These are phyloP conservation scores for Cytospora piceae DNA, from an alignment of 2,329 filamentous ascomycete species.

Conservation along the genomic window DNA sequence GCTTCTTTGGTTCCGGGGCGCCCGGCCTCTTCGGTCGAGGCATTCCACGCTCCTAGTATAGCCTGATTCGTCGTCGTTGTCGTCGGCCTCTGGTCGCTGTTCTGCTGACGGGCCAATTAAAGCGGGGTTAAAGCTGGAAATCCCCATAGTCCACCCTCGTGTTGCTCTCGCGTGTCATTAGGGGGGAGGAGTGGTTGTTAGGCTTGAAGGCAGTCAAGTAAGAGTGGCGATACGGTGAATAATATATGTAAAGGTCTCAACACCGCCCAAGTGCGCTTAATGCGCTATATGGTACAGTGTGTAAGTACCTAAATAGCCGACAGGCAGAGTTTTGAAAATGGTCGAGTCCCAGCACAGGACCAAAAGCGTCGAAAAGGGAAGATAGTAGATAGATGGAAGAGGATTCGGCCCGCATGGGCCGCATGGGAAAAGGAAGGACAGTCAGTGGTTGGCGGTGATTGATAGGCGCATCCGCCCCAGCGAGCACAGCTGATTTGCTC, in stretches of 20 bases:
- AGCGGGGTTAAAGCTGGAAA: constrained; percentile 28
- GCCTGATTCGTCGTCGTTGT: constrained; percentile 21
- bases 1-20: constrained; percentile 66
- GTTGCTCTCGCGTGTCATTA: constrained; percentile 6
- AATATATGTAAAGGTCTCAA: background rate
- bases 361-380: constrained; percentile 2
- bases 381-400: constrained; percentile 5
- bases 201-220: background rate
- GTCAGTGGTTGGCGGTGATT: constrained; percentile 14
- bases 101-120: constrained; percentile 27
- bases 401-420: constrained; percentile 11
- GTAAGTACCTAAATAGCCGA: constrained; percentile 3
- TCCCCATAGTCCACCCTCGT: constrained; percentile 28
- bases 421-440: constrained; percentile 6
- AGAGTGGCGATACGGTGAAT: constrained; percentile 6
- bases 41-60: constrained; percentile 46
- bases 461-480: constrained; percentile 12
- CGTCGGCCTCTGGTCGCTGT: constrained; percentile 19
- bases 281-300: constrained; percentile 1
- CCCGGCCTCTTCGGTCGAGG: constrained; percentile 68
- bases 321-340: constrained; percentile 9
- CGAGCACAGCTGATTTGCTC: background rate
- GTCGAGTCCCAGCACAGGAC: constrained; percentile 4
- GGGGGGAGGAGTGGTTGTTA: background rate
- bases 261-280: constrained; percentile 1